Evolutionary conservation across 176 grass and related monocot species (phyloP), one percentile per base, ranked within the genome.

Genomic region (Juncus effusus): DNA sequence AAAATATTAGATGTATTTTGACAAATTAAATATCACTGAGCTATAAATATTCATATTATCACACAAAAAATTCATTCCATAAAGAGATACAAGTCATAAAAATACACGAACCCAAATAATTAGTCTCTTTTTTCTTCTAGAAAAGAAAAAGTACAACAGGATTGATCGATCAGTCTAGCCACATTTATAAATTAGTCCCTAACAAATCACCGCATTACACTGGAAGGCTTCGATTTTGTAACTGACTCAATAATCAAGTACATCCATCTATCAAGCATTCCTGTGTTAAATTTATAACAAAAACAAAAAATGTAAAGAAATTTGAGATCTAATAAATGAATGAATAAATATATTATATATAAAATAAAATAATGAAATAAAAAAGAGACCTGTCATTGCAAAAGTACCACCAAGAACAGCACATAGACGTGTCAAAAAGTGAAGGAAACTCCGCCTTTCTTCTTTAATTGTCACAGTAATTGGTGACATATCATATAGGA

Each of bases 261-360:
- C 88, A 92, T 97, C 93, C 93, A 97, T 40, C 93, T 73, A 70
- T 97, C 93, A 64, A 97, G 93, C 93, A 97, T 97, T 82, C 93
- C 88, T 92, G 80, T 56, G 61, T 53, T 16, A 53, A 1, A 3
- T 28, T 28, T 28, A 28, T 28, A 28, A 28, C 19, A 28, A 3
- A 65, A 52, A 38, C 61, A 3, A 44, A 40, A 79, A 36, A 55
- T 63, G 12, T 37, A 4, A 0, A n/a, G 19, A 28, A 28, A 28
- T 42, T 15, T 60, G 47, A 63, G 53, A 61, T 63, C 41, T 40
- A 38, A 55, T 36, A 51, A 7, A 44, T 3, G 8, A 14, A 67
- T 5, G 15, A 57, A 56, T 60, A n/a, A 38, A 64, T 74, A 11
- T 11, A 1, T 13, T 13, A 54, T 45, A 55, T 10, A 38, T 0